A percentile compares a stretch with the other conserved stretches of the same genome.
These are phyloP conservation scores for Inga oerstediana DNA, from an alignment of 306 rosid species.

Conservation along the genomic window DNA sequence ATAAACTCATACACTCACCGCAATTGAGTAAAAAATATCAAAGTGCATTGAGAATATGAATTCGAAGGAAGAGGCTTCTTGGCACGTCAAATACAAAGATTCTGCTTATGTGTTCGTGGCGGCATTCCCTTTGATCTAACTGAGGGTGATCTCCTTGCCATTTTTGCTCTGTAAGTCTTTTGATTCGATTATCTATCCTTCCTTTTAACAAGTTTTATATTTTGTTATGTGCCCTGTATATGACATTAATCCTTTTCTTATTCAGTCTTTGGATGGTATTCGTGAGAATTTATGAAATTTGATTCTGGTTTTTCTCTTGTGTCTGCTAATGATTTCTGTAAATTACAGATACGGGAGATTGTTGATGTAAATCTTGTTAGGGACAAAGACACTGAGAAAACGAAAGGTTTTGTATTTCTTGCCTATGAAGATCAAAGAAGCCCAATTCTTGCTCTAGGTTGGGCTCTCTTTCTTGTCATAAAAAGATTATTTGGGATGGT, in stretches of 20 bases:
- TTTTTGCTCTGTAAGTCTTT: conserved; percentile 77
- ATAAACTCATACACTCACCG: too few relatives aligned
- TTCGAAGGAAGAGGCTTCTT: conserved; percentile 75
- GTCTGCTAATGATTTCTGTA: too few relatives aligned
- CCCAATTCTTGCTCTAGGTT: conserved; percentile 75
- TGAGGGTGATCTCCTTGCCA: conserved; percentile 90
- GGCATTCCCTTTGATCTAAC: conserved; percentile 92
- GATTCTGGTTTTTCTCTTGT: too few relatives aligned
- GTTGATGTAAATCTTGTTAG: conserved; percentile 85
- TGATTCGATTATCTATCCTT: too few relatives aligned
- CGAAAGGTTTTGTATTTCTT: conserved; percentile 83
- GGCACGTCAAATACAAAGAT: conserved; percentile 87
- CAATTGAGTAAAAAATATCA: background rate
- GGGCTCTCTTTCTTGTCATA: too few relatives aligned
- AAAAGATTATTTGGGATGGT: too few relatives aligned
- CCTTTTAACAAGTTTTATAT: too few relatives aligned
- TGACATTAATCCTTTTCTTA: too few relatives aligned
- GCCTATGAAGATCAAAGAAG: conserved; percentile 93
- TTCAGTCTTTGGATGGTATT: too few relatives aligned
- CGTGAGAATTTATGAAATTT: too few relatives aligned
- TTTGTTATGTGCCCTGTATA: too few relatives aligned
- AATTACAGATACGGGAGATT: too few relatives aligned
- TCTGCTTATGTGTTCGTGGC: conserved; percentile 86
- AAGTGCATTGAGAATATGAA: conserved; percentile 84
- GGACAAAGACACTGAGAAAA: conserved; percentile 86